These are phyloP conservation scores for Protostelium mycophagum DNA, from an alignment of 78 protist genomes.

Conservation along the genomic window DNA sequence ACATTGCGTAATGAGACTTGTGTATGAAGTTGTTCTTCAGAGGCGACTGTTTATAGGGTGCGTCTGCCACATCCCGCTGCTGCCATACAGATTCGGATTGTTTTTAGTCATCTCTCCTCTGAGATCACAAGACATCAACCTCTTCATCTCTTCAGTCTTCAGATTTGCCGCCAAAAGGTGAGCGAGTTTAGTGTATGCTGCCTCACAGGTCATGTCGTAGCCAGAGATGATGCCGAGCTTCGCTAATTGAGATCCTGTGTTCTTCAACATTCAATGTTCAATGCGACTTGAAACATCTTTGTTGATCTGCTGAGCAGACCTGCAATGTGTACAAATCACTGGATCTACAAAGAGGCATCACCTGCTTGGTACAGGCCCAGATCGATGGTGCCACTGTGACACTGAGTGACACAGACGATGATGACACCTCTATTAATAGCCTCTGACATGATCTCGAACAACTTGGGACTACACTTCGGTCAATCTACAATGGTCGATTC, in stretches of 20 bases:
- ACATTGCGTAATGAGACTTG: too few relatives aligned
- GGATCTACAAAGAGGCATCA: constrained; percentile 28
- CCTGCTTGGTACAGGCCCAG: constrained; percentile 56
- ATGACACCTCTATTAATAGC: constrained; percentile 44
- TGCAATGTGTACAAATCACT: too few relatives aligned
- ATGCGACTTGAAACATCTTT: too few relatives aligned
- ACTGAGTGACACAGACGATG: constrained; percentile 54
- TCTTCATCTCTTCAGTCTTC: constrained; percentile 32
- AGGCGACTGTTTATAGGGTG: neutral
- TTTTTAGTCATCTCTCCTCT: constrained; percentile 41
- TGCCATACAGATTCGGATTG: neutral
- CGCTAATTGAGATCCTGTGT: neutral
- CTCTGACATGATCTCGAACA: constrained; percentile 9
- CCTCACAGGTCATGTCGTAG: constrained; percentile 90
- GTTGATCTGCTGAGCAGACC: too few relatives aligned
- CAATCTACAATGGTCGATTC: constrained; percentile 73
- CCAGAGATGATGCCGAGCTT: constrained; percentile 52
- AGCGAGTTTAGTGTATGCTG: constrained; percentile 80
- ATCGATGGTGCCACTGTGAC: constrained; percentile 50
- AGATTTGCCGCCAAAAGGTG: constrained; percentile 42
- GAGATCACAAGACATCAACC: constrained; percentile 32
- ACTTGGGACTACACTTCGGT: constrained; percentile 22
- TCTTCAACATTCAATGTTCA: too few relatives aligned
- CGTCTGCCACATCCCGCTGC: neutral
- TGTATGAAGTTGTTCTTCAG: too few relatives aligned